Conservation (phyloP, 306 rosid species). For the Styphnolobium japonicum region DNA sequence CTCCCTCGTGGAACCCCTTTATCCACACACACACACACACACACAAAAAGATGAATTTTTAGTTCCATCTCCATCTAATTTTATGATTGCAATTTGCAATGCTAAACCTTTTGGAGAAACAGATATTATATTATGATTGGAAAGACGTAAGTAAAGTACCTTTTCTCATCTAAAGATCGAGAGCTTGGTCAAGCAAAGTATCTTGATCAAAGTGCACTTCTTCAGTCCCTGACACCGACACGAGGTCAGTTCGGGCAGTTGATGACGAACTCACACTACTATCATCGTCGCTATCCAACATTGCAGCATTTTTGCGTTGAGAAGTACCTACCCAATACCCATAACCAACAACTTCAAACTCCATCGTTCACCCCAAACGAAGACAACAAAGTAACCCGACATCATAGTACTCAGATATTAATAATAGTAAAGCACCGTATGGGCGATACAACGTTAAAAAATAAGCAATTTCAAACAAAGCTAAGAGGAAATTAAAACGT, state of each 20-base stretch:
- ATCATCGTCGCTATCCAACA: conserved; percentile 73
- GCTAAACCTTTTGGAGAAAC: neutral
- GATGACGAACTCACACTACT: conserved; percentile 80
- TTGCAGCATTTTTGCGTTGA: conserved; percentile 64
- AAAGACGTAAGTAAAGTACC: conserved; percentile 36
- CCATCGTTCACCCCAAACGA: neutral
- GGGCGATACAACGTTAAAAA: too few species aligned
- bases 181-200: conserved; percentile 64
- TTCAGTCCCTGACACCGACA: conserved; percentile 49
- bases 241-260: conserved; percentile 58
- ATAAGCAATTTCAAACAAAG: too few species aligned
- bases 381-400: neutral
- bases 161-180: conserved; percentile 77
- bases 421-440: too few species aligned
- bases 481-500: too few species aligned
- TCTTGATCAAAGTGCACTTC: conserved; percentile 62
- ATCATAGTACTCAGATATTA: neutral
- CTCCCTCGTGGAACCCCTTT: conserved; percentile 78
- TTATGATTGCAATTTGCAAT: neutral
- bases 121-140: neutral
- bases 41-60: neutral
- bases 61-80: neutral
- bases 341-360: neutral
- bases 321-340: conserved; percentile 47
- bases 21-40: conserved; percentile 15